phyloP scores from a whole-genome alignment of 192 early-diverging fungal genomes.

The Backusella sp. region DNA sequence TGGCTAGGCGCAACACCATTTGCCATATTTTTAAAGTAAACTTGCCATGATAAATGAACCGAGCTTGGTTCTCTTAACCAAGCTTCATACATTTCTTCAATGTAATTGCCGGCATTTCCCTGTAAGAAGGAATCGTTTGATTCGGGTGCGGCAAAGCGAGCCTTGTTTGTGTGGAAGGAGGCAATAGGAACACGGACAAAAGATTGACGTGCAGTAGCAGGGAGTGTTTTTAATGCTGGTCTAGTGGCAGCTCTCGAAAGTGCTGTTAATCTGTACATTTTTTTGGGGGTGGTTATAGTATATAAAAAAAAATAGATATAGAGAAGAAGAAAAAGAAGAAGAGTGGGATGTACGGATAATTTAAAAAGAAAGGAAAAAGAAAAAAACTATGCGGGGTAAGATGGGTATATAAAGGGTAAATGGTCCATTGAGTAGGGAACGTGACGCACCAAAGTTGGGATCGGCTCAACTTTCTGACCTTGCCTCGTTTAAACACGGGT shows the following conservation, averaged over 20 bases:
- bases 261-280: slow-evolving; percentile 36
- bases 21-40: slow-evolving; percentile 88
- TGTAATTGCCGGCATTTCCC: slow-evolving; percentile 75
- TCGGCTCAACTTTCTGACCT: slow-evolving; percentile 5
- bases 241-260: slow-evolving; percentile 20
- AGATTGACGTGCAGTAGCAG: slow-evolving; percentile 12
- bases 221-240: slow-evolving; percentile 13
- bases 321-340: slow-evolving; percentile 5
- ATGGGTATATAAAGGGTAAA: slow-evolving; percentile 4
- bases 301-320: slow-evolving; percentile 18
- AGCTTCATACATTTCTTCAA: slow-evolving; percentile 95
- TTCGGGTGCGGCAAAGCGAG: slow-evolving; percentile 46
- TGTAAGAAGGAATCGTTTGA: slow-evolving; percentile 83
- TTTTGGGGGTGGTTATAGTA: neutral
- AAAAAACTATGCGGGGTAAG: neutral
- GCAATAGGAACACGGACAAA: slow-evolving; percentile 25
- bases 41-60: slow-evolving; percentile 95
- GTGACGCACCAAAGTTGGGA: neutral
- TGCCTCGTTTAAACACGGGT: slow-evolving; percentile 10
- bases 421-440: neutral
- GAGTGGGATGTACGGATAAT: neutral
- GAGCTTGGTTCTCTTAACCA: slow-evolving; percentile 88
- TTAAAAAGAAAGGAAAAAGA: neutral
- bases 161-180: slow-evolving; percentile 26
- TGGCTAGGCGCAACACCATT: slow-evolving; percentile 60